phyloP scores from a whole-genome alignment of 768 basidiomycete species.

The Boletus bicolor region DNA sequence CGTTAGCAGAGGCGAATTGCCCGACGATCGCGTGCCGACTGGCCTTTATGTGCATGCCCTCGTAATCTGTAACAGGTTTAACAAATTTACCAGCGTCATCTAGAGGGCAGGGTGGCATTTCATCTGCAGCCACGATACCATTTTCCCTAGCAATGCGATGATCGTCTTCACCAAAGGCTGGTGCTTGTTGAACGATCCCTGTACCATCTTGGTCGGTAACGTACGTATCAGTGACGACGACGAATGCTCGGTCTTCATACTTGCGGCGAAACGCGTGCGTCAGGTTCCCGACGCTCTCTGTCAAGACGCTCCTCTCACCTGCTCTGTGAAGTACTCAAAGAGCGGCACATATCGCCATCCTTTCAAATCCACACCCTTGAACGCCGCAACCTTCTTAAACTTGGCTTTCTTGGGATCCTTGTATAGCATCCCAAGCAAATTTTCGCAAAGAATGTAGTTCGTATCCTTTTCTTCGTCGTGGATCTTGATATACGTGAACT shows the following conservation, averaged over 20 bases:
- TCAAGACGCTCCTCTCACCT: constrained; percentile 46
- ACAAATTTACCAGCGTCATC: constrained; percentile 90
- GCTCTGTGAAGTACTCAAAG: constrained; percentile 95
- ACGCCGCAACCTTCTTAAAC: constrained; percentile 85
- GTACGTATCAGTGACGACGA: constrained; percentile 87
- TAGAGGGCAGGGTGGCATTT: constrained; percentile 95
- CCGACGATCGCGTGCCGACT: constrained; percentile 11
- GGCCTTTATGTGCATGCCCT: constrained; percentile 88
- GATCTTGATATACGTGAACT: constrained; percentile 95
- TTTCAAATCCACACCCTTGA: constrained; percentile 89
- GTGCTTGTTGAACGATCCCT: constrained; percentile 98
- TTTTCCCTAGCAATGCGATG: constrained; percentile 87
- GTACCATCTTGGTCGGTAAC: constrained; percentile 93
- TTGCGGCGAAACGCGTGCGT: constrained; percentile 29
- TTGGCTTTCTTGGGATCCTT: constrained; percentile 98
- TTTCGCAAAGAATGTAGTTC: constrained; percentile 91
- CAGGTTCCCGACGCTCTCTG: neutral
- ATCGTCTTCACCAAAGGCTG: constrained; percentile 98
- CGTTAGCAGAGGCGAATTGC: neutral
- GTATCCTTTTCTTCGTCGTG: constrained; percentile 82
- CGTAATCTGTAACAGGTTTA: constrained; percentile 84
- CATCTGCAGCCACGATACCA: constrained; percentile 78
- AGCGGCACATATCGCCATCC: constrained; percentile 94
- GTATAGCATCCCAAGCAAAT: constrained; percentile 82
- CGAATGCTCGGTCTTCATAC: constrained; percentile 90